Evolutionary conservation across 169 alveolate species (phyloP).

Genomic region (Plasmodium inui): DNA sequence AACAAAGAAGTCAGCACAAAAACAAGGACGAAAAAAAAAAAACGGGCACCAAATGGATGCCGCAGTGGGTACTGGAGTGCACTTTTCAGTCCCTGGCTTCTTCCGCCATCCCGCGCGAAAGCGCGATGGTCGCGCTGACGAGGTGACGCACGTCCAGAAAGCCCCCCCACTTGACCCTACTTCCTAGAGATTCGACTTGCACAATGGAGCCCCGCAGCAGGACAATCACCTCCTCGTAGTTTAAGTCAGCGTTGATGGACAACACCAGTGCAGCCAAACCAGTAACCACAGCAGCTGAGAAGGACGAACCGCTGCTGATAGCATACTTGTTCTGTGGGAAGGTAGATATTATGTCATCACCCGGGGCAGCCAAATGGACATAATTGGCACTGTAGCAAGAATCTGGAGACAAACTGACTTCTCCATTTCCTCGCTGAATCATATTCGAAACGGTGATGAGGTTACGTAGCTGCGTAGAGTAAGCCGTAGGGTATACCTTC

Average conservation of each 20-base stretch:
- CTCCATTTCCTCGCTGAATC: slow-evolving; percentile 6
- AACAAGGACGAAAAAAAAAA: neutral
- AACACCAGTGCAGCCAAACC: slow-evolving; percentile 12
- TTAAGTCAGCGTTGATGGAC: neutral
- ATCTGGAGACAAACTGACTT: slow-evolving; percentile 3
- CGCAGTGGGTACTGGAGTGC: no score
- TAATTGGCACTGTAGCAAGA: slow-evolving; percentile 36
- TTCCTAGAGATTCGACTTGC: neutral
- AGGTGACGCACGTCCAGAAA: slow-evolving; percentile 11
- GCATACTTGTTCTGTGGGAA: slow-evolving; percentile 37
- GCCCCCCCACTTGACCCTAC: slow-evolving; percentile 45
- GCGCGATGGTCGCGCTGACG: neutral
- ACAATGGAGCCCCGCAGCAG: slow-evolving; percentile 2
- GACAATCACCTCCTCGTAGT: neutral
- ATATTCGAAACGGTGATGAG: slow-evolving; percentile 18
- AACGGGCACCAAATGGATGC: neutral
- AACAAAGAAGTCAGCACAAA: neutral
- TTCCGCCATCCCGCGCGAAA: neutral
- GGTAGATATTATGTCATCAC: slow-evolving; percentile 27
- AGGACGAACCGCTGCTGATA: slow-evolving; percentile 41
- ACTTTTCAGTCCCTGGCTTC: no score
- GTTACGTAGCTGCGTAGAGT: slow-evolving; percentile 1
- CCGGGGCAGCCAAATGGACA: slow-evolving; percentile 65
- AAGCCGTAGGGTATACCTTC: slow-evolving; percentile 53
- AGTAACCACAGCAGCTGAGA: slow-evolving; percentile 48